Evolutionary conservation across 345 rosid species (phyloP), one percentile per base, ranked within the genome.

Genomic region (Camelina hispida): DNA sequence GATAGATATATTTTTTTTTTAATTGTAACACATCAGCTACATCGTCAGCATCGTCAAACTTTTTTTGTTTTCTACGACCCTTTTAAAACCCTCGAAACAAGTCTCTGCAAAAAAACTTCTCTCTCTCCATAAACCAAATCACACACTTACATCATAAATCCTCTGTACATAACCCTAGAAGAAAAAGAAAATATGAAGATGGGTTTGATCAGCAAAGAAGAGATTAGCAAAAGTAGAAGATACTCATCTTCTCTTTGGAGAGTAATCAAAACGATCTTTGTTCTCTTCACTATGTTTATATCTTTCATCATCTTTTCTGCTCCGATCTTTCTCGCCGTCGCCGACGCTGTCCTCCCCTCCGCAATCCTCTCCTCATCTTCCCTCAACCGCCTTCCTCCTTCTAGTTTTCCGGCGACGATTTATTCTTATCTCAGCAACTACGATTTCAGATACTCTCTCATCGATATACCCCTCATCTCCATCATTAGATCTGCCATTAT

Each of bases 291-390:
- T 58, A 82, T 94, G 92, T 47, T 87, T 35, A 55, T 94, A 44
- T 94, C 97, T 44, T 86, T 94, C 53, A 85, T 94, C 52, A 38
- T 94, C 15, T 86, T 91, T 80, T 94, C 97, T 54, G 96, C 95
- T 15, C 99, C 99, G 0, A 77, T 91, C 76, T 83, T 94, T 72
- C 83, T 94, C 62, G 92, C 72, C 17, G 81, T 92, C 64, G 90
- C 96, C 10, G 99, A 91, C 70, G 73, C 97, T 3, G 73, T 92
- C 14, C 82, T 92, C 16, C 99, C 99, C 15, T 84, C 93, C 3
- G 93, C 96, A 3, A 77, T 94, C 42, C 88, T 94, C 97, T 17
- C 97, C 35, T 89, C 94, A 84, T 84, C 69, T 77, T 65, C 78
- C 12, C 47, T 81, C 18, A 13, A 60, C 62, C 69, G 40, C 34